These are phyloP conservation scores for Cadophora gregata DNA, from an alignment of 2,329 filamentous ascomycete genomes.

Conservation along the genomic window DNA sequence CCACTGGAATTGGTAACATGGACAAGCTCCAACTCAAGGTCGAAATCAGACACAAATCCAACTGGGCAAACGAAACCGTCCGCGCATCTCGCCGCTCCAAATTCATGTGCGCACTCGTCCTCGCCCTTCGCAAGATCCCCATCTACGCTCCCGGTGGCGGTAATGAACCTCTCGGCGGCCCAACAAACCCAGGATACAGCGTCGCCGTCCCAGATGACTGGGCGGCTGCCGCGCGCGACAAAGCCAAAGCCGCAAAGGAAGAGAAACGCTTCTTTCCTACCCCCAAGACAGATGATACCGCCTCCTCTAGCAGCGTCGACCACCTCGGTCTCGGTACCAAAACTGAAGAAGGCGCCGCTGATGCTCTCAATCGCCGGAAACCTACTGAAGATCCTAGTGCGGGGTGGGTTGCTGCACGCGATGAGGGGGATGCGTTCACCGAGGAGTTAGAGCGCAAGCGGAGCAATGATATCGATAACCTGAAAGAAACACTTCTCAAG, in stretches of 20 bases:
- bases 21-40: conserved; percentile 86
- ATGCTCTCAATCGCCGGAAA: conserved; percentile 44
- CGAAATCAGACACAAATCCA: conserved; percentile 89
- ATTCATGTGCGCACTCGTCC: conserved; percentile 92
- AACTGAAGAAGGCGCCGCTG: conserved; percentile 49
- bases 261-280: conserved; percentile 68
- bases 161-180: conserved; percentile 63
- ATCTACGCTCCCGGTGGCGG: conserved; percentile 83
- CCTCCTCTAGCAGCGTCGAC: conserved; percentile 25
- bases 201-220: conserved; percentile 75
- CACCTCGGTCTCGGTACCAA: conserved; percentile 33
- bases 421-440: conserved; percentile 23
- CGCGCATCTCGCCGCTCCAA: conserved; percentile 85
- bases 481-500: conserved; percentile 39
- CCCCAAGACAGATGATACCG: conserved; percentile 22
- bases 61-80: conserved; percentile 87
- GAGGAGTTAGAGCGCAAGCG: conserved; percentile 27
- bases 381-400: conserved; percentile 40
- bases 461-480: conserved; percentile 34
- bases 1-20: conserved; percentile 80
- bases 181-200: conserved; percentile 80
- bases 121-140: conserved; percentile 85
- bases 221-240: conserved; percentile 67
- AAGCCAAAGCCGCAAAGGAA: conserved; percentile 65
- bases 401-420: conserved; percentile 39